These are phyloP conservation scores for Candida dubliniensis DNA, from an alignment of 1,139 yeast genomes.

Conservation along the genomic window DNA sequence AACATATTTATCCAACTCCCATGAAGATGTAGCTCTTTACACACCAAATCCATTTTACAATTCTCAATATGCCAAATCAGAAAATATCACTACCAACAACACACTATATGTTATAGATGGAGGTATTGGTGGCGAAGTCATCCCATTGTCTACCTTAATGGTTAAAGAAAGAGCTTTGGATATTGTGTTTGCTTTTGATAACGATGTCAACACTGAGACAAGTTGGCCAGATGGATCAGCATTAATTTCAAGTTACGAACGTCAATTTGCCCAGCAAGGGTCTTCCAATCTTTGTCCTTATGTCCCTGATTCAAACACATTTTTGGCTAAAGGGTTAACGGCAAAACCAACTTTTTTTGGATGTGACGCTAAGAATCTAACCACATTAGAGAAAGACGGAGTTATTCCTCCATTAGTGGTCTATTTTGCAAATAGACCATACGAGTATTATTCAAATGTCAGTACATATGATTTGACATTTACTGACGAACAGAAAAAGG, in stretches of 20 bases:
- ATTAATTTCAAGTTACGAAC: slow-evolving; percentile 49
- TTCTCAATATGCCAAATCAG: slow-evolving; percentile 41
- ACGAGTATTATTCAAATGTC: slow-evolving; percentile 64
- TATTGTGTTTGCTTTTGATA: slow-evolving; percentile 39
- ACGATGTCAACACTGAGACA: slow-evolving; percentile 32
- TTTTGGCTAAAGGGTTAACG: slow-evolving; percentile 58
- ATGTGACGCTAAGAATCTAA: slow-evolving; percentile 68
- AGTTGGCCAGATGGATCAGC: slow-evolving; percentile 34
- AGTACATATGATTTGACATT: slow-evolving; percentile 71
- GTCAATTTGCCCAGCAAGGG: slow-evolving; percentile 62
- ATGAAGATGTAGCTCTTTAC: slow-evolving; percentile 41
- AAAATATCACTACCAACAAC: slow-evolving; percentile 28
- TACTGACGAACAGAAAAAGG: slow-evolving; percentile 53
- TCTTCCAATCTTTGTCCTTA: slow-evolving; percentile 67
- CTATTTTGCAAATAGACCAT: slow-evolving; percentile 77
- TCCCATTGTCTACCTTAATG: slow-evolving; percentile 38
- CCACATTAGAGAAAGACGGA: slow-evolving; percentile 38
- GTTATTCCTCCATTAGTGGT: slow-evolving; percentile 70
- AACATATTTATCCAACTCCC: slow-evolving; percentile 39
- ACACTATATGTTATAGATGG: slow-evolving; percentile 44
- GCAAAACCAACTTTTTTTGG: slow-evolving; percentile 82
- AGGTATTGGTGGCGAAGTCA: slow-evolving; percentile 40
- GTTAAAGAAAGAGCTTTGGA: slow-evolving; percentile 39
- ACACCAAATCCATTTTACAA: slow-evolving; percentile 53
- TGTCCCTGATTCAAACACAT: slow-evolving; percentile 71